These are phyloP conservation scores for Herpotrichia juniperi DNA, from an alignment of 2,329 filamentous ascomycete species.

Conservation along the genomic window DNA sequence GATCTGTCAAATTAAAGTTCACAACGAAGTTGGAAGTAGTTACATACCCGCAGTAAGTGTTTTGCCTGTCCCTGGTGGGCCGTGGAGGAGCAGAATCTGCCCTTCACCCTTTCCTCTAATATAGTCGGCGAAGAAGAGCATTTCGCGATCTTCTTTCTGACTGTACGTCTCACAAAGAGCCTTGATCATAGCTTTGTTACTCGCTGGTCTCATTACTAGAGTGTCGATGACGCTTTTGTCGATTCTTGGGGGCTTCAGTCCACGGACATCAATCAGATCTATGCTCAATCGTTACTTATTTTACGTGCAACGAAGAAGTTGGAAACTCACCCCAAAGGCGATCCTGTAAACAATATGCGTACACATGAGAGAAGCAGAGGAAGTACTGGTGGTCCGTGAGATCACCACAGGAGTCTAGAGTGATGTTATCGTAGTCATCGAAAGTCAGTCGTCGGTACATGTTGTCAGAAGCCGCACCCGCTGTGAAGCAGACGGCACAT, in stretches of 20 bases:
- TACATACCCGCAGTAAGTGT: slow-evolving; percentile 72
- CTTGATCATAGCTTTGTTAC: slow-evolving; percentile 17
- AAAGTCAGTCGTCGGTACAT: background rate
- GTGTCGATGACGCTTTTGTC: slow-evolving; percentile 7
- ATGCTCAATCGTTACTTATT: background rate
- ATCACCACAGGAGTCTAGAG: background rate
- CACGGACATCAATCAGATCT: slow-evolving; percentile 9
- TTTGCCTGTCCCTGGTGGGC: slow-evolving; percentile 83
- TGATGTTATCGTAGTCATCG: slow-evolving; percentile 11
- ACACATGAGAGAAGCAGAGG: slow-evolving; percentile 8
- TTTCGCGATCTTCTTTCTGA: slow-evolving; percentile 1
- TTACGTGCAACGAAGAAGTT: background rate
- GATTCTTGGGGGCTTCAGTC: slow-evolving; percentile 5
- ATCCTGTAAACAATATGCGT: slow-evolving; percentile 8
- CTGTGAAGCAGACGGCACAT: background rate
- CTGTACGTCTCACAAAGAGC: slow-evolving; percentile 14
- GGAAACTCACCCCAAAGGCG: slow-evolving; percentile 4
- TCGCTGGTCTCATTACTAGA: slow-evolving; percentile 8
- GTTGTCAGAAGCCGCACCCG: background rate
- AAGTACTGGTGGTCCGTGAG: slow-evolving; percentile 11
- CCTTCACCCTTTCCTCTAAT: slow-evolving; percentile 77
- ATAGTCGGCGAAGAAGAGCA: slow-evolving; percentile 46
- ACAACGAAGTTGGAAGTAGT: background rate
- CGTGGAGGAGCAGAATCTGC: slow-evolving; percentile 77
- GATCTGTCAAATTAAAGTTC: too few relatives aligned